Evolutionary conservation across 2,329 filamentous ascomycete species (phyloP), one percentile per base, ranked within the genome.

Genomic region (Sporothrix pallida): DNA sequence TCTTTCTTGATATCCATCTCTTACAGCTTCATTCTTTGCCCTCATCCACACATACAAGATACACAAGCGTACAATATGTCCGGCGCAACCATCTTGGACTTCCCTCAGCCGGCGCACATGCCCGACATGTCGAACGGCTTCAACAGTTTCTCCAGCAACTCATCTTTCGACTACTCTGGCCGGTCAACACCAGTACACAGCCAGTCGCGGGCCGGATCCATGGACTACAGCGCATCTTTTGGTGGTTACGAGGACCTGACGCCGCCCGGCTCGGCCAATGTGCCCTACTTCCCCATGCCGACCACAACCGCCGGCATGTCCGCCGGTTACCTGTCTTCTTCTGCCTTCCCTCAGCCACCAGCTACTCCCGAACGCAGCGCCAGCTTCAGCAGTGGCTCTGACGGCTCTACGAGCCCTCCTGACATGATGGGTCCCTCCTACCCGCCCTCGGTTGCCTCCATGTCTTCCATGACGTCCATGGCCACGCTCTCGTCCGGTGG

Each of bases 341-440:
- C 71, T 1, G 31, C 26, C 46, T 74, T 74, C 72, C 71, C 67
- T 37, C 71, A 65, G 26, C 4, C 56, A 17, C 76, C 76, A 2
- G 70, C 73, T 12, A 77, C 76, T 4, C 76, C 76, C 4, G 72
- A 73, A 44, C 74, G 75, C 37, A 72, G 74, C 65, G 56, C 70
- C 74, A 77, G 75, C 73, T 69, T 75, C 50, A 71, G 68, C 74
- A 52, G 70, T 17, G 71, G 67, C 63, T 70, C 60, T 12, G 60
- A n/a, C 42, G 20, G 60, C 71, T 74, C 72, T 26, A 65, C 23
- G 8, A 92, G 93, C 63, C 92, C 91, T 80, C 97, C 92, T 81
- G 97, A 92, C 75, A 92, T 94, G 76, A 97, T 90, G 76, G 93
- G 89, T 94, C 91, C 77, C 56, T 96, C 95, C 54, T 97, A 87